phyloP scores from a whole-genome alignment of 2,329 filamentous ascomycete species.

The Penicillium sp. region DNA sequence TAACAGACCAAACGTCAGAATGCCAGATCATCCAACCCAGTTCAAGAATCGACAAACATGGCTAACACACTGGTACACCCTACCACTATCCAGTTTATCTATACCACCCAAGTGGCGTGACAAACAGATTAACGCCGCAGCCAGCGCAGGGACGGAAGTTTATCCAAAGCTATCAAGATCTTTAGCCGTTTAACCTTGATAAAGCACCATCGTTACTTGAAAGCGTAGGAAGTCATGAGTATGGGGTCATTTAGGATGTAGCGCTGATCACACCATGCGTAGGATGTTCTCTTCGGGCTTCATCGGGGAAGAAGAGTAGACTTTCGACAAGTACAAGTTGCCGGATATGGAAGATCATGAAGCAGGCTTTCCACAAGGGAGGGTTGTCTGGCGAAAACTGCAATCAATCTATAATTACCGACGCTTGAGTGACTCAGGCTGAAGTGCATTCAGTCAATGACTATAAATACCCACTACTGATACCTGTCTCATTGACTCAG shows the following conservation, averaged over 20 bases:
- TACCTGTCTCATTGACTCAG: neutral
- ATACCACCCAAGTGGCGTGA: slow-evolving; percentile 3
- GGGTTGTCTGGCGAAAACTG: neutral
- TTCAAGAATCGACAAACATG: neutral
- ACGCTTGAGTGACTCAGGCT: neutral
- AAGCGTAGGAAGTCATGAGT: neutral
- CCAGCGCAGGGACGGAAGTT: neutral
- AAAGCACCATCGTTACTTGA: neutral
- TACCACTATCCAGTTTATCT: neutral
- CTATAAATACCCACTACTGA: slow-evolving; percentile 1
- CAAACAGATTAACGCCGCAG: neutral
- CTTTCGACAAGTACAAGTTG: neutral
- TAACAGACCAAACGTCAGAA: neutral
- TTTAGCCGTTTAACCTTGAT: neutral
- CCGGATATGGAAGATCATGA: neutral
- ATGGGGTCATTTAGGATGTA: neutral
- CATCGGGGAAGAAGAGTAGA: neutral
- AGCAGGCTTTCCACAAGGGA: neutral
- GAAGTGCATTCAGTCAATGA: neutral
- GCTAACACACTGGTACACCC: neutral
- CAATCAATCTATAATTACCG: slow-evolving; percentile 1
- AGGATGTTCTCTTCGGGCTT: neutral
- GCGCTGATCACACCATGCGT: neutral
- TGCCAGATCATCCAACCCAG: neutral
- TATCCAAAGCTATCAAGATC: neutral